These are phyloP conservation scores for Lasiosphaeria miniovina DNA, from an alignment of 495 filamentous ascomycete genomes.

Conservation along the genomic window DNA sequence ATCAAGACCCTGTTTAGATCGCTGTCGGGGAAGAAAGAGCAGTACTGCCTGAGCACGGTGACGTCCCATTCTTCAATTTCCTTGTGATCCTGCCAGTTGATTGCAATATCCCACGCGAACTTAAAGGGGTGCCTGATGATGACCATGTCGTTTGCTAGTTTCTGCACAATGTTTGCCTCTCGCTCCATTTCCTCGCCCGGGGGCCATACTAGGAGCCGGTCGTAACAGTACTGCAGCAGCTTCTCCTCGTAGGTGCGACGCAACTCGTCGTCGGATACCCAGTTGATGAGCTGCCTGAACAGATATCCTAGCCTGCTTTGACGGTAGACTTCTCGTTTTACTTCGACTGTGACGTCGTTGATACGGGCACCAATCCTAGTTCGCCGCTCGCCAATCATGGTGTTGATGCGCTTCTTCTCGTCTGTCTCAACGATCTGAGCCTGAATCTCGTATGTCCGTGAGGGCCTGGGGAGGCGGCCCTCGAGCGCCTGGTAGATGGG, in stretches of 20 bases:
- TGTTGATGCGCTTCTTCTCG: constrained; percentile 88
- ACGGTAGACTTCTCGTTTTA: constrained; percentile 77
- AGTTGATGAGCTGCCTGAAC: constrained; percentile 81
- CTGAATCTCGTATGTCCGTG: constrained; percentile 75
- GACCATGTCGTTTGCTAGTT: constrained; percentile 83
- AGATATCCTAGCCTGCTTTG: constrained; percentile 67
- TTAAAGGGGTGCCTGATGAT: constrained; percentile 91
- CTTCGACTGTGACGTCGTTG: constrained; percentile 77
- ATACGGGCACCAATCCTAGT: constrained; percentile 83
- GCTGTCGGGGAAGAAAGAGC: constrained; percentile 76
- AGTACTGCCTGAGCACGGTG: constrained; percentile 71
- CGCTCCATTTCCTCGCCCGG: constrained; percentile 56
- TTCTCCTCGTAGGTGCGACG: constrained; percentile 88
- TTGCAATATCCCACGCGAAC: constrained; percentile 82
- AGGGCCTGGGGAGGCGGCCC: constrained; percentile 77
- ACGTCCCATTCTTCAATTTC: constrained; percentile 69
- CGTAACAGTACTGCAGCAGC: constrained; percentile 74
- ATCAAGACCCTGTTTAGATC: constrained; percentile 77
- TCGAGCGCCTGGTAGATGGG: constrained; percentile 79
- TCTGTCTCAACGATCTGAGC: constrained; percentile 83
- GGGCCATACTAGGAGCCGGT: constrained; percentile 66
- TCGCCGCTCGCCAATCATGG: constrained; percentile 81
- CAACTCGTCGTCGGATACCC: constrained; percentile 81
- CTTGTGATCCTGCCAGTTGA: constrained; percentile 85
- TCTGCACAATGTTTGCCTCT: constrained; percentile 67